A percentile compares a stretch with the other conserved stretches of the same genome.
These are phyloP conservation scores for Coleophoma eucalyptorum DNA, from an alignment of 2,329 filamentous ascomycete species.

Conservation along the genomic window DNA sequence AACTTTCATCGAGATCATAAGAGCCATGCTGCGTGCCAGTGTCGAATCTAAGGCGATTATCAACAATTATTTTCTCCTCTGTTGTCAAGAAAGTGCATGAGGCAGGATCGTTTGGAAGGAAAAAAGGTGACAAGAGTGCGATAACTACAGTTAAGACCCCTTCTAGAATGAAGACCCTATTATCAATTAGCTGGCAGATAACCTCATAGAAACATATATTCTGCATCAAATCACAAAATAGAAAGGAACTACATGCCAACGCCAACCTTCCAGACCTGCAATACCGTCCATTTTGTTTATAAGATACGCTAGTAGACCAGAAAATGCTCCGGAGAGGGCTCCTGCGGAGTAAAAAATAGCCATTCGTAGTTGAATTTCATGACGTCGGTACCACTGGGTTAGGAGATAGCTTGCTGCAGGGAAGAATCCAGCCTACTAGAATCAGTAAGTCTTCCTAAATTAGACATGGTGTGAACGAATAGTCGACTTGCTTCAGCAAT, in stretches of 20 bases:
- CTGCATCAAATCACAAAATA: neutral
- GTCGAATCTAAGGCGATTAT: constrained; percentile 60
- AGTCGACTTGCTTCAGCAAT: constrained; percentile 29
- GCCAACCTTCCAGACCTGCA: constrained; percentile 50
- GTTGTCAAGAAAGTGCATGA: constrained; percentile 66
- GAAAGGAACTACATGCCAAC: constrained; percentile 53
- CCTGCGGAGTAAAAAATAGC: constrained; percentile 74
- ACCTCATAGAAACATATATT: no score
- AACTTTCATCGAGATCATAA: constrained; percentile 36
- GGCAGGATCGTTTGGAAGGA: constrained; percentile 73
- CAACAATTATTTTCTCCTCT: constrained; percentile 56
- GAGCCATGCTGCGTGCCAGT: no score
- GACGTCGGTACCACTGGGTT: constrained; percentile 8
- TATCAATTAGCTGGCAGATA: neutral
- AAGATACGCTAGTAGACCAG: constrained; percentile 64
- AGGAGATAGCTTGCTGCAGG: constrained; percentile 8
- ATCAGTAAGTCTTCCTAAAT: neutral
- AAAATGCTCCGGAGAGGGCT: constrained; percentile 70
- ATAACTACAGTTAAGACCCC: constrained; percentile 27
- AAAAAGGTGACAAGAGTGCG: constrained; percentile 18
- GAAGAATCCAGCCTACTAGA: constrained; percentile 9
- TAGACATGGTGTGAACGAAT: neutral
- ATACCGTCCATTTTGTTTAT: constrained; percentile 65
- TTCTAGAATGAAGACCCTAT: constrained; percentile 30
- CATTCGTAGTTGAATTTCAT: constrained; percentile 48